These are phyloP conservation scores for Actinomucor elegans DNA, from an alignment of 371 early-diverging fungal genomes.

Conservation along the genomic window DNA sequence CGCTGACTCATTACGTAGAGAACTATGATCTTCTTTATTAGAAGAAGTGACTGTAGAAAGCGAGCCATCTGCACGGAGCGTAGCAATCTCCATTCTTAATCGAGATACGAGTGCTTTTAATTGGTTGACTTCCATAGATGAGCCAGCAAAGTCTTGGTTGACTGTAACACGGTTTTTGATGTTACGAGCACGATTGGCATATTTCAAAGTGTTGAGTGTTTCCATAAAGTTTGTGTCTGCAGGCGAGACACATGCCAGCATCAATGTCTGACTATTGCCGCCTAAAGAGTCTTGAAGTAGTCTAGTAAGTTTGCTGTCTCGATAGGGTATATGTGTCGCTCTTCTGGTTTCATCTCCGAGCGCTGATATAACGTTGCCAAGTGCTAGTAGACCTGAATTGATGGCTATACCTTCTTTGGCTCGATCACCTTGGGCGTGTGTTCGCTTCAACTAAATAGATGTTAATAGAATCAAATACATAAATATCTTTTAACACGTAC, in stretches of 20 bases:
- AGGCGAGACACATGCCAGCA: conserved; percentile 91
- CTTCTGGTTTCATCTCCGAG: conserved; percentile 72
- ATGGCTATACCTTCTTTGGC: conserved; percentile 97
- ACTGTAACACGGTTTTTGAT: conserved; percentile 82
- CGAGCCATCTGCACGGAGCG: conserved; percentile 35
- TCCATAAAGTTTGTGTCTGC: conserved; percentile 81
- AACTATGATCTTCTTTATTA: conserved; percentile 23
- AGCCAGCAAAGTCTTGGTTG: conserved; percentile 64
- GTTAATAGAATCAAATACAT: not conserved
- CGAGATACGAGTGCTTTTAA: conserved; percentile 64
- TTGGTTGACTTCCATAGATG: conserved; percentile 60
- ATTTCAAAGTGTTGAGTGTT: conserved; percentile 87
- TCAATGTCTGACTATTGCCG: conserved; percentile 86
- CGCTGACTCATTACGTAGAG: conserved; percentile 28
- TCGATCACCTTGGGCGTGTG: conserved; percentile 89
- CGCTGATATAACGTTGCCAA: conserved; percentile 99
- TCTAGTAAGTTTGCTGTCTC: conserved; percentile 97
- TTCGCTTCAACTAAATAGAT: conserved; percentile 78
- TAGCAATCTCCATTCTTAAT: conserved; percentile 58
- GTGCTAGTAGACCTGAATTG: conserved; percentile 93
- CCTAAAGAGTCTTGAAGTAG: conserved; percentile 95
- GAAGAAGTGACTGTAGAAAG: conserved; percentile 11
- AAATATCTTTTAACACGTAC: conserved; percentile 10
- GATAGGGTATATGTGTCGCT: conserved; percentile 86
- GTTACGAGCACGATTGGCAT: conserved; percentile 85